Evolutionary conservation across 495 filamentous ascomycete genomes (phyloP).

Genomic region (Aspergillus nidulans): DNA sequence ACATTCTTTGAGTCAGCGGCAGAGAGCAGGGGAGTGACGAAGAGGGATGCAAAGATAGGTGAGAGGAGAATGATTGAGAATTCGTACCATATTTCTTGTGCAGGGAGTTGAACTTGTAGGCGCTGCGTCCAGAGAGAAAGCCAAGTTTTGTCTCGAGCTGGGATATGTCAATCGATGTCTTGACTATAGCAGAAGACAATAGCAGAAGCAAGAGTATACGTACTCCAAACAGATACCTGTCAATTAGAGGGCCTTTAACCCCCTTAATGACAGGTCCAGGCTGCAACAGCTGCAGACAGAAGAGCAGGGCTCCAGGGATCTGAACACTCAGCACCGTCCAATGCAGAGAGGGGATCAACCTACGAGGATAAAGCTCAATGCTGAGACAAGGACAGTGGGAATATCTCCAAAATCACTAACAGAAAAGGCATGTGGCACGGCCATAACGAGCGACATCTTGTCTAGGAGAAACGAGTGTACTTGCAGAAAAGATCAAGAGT

Average conservation of each 20-base stretch:
- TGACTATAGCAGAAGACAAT: background rate
- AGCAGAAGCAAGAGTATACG: background rate
- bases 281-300: constrained; percentile 13
- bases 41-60: no score
- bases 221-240: constrained; percentile 18
- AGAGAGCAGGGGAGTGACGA: background rate
- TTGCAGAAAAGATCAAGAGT: no score
- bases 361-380: constrained; percentile 16
- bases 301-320: constrained; percentile 15
- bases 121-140: constrained; percentile 19
- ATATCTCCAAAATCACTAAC: background rate
- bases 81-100: constrained; percentile 20
- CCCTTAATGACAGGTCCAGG: constrained; percentile 20
- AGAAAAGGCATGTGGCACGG: constrained; percentile 14
- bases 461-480: background rate
- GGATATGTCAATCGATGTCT: background rate
- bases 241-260: constrained; percentile 14
- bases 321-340: constrained; percentile 5
- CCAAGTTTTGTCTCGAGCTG: constrained; percentile 20
- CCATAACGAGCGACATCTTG: constrained; percentile 15
- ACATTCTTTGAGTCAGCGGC: no score
- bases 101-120: constrained; percentile 19
- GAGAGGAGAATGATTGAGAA: no score
- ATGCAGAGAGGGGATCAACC: background rate
- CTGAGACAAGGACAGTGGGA: constrained; percentile 10